Evolutionary conservation across 768 basidiomycete species (phyloP), one percentile per base, ranked within the genome.

Genomic region (Tulasnella calospora): DNA sequence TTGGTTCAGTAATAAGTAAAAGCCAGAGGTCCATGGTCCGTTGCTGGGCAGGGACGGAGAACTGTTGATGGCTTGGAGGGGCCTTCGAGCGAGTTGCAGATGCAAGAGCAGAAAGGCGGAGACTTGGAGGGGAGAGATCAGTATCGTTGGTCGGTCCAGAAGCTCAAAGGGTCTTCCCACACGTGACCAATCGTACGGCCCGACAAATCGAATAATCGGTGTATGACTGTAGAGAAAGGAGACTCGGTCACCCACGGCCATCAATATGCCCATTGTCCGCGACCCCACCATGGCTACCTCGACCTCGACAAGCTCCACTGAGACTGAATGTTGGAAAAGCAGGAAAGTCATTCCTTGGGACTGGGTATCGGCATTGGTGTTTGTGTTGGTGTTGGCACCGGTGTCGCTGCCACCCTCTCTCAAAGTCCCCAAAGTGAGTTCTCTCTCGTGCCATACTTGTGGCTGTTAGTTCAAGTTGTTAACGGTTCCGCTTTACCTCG

Each of bases 21-120:
- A 76, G 57, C 10, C 75, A 27, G 35, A 76, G 69, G n/a, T 76
- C 75, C 75, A 76, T 76, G 55, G 75, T 76, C 51, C 40, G n/a
- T 38, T 40, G 27, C 75, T 76, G 75, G 47, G 27, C 51, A 27
- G 38, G 33, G 73, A 15, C 3, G 33, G 73, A 74, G 21, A 30
- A 46, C 27, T n/a, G n/a, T n/a, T n/a, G 73, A 44, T 10, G 73
- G 51, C 51, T 27, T 36, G 41, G 44, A 40, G 75, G 75, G 57
- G 55, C 57, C 47, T 30, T 35, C 46, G 72, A 51, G 72, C 40
- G 72, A 73, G 46, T 33, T 19, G 36, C 55, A 69, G 33, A 23
- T 35, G 51, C 33, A 61, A 9, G 75, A 30, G 61, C 47, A n/a
- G n/a, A n/a, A n/a, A n/a, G n/a, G n/a, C n/a, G n/a, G n/a, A 41